Evolutionary conservation across 148 eudicot species (phyloP).

Genomic region (Salicornia ramosissima): DNA sequence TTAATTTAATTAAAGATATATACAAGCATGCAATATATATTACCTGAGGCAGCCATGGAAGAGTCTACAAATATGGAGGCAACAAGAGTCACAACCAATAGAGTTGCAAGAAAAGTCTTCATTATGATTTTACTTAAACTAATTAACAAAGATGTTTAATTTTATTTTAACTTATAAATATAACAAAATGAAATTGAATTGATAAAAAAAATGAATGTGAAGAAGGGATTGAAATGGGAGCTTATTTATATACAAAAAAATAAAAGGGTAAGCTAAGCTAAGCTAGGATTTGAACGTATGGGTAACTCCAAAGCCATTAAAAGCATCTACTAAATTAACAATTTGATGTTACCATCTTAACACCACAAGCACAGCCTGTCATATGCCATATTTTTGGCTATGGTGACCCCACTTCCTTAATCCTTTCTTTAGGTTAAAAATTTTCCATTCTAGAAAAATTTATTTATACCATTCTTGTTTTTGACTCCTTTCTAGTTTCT

Average conservation of each 20-base stretch:
- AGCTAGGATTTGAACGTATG: background rate
- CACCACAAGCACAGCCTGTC: constrained; percentile 7
- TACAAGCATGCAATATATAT: background rate
- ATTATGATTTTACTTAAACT: background rate
- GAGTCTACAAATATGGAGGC: constrained; percentile 16
- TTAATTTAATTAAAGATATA: too few relatives aligned
- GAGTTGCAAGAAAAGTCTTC: constrained; percentile 20
- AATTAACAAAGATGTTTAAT: background rate
- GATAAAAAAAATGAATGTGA: background rate
- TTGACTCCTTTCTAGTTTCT: too few relatives aligned
- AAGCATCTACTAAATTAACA: background rate
- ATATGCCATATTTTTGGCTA: background rate
- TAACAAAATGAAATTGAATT: background rate
- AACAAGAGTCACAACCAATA: constrained; percentile 21
- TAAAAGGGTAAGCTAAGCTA: background rate
- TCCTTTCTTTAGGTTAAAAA: too few relatives aligned
- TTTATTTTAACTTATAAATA: background rate
- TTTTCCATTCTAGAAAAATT: too few relatives aligned
- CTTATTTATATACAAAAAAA: background rate
- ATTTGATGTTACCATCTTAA: background rate
- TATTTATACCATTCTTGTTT: too few relatives aligned
- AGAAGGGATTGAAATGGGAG: background rate
- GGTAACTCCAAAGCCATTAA: background rate
- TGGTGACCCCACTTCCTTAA: background rate
- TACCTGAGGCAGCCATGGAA: constrained; percentile 25